A percentile compares a stretch with the other conserved stretches of the same genome.
Conservation (phyloP, 2,329 filamentous ascomycete genomes). For the Hirsutella rhossiliensis region DNA sequence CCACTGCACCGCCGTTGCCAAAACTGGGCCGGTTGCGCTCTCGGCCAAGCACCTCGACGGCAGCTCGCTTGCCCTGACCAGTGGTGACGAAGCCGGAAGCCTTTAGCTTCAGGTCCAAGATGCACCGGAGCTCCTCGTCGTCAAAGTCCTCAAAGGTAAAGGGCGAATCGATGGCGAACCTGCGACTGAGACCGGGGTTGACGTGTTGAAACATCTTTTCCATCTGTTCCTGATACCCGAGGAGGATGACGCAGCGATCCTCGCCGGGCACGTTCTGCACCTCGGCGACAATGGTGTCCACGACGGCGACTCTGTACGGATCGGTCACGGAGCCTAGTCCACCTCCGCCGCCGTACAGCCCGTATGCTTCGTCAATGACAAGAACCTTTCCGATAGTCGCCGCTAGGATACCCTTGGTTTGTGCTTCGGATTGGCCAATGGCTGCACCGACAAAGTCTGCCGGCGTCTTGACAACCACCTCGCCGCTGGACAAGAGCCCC, state of each 20-base stretch:
- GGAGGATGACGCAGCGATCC: conserved; percentile 58
- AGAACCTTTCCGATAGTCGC: conserved; percentile 60
- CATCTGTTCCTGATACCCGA: conserved; percentile 62
- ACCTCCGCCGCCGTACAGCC: conserved; percentile 34
- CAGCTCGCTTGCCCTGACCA: conserved; percentile 36
- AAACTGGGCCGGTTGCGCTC: conserved; percentile 56
- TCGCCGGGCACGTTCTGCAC: conserved; percentile 59
- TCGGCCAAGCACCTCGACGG: conserved; percentile 46
- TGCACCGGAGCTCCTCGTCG: conserved; percentile 41
- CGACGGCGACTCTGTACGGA: conserved; percentile 48
- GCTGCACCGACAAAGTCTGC: conserved; percentile 56
- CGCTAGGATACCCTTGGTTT: conserved; percentile 60
- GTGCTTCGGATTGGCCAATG: conserved; percentile 55
- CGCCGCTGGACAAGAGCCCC: conserved; percentile 54
- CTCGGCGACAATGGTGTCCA: conserved; percentile 65
- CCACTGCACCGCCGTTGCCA: conserved; percentile 63
- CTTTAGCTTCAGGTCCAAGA: conserved; percentile 52
- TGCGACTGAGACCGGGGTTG: conserved; percentile 55
- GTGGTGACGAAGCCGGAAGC: conserved; percentile 40
- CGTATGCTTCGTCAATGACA: conserved; percentile 72
- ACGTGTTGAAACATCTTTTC: conserved; percentile 60
- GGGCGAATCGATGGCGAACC: conserved; percentile 51
- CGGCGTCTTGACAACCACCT: conserved; percentile 62
- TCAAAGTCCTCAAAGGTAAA: conserved; percentile 61
- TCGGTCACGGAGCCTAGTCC: conserved; percentile 10